Evolutionary conservation across 2,329 filamentous ascomycete genomes (phyloP).

Genomic region (Colletotrichum sp.): DNA sequence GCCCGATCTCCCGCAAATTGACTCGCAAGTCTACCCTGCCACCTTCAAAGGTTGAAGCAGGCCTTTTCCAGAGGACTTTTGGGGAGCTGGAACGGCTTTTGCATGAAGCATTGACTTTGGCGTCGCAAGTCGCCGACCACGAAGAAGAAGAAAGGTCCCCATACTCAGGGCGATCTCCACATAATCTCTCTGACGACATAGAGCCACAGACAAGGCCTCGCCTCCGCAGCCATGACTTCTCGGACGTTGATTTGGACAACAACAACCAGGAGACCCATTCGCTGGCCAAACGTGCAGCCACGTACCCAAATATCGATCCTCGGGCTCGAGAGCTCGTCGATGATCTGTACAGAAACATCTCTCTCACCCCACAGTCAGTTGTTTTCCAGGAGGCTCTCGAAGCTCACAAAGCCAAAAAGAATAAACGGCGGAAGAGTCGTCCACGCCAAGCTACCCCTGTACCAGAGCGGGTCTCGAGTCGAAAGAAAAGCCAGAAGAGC

Average conservation of each 20-base stretch:
- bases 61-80: conserved; percentile 39
- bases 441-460: background rate
- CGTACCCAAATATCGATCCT: background rate
- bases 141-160: conserved; percentile 28
- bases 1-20: conserved; percentile 1
- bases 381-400: background rate
- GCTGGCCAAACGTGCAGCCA: background rate
- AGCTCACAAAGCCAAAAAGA: background rate
- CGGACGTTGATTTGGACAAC: background rate
- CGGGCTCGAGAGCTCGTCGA: conserved; percentile 27
- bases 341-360: conserved; percentile 10
- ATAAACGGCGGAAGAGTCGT: background rate
- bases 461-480: conserved; percentile 18
- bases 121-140: conserved; percentile 41
- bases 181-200: background rate
- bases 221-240: background rate
- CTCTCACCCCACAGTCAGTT: background rate
- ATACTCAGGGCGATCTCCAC: background rate
- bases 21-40: conserved; percentile 18
- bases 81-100: conserved; percentile 51
- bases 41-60: conserved; percentile 17
- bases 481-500: background rate
- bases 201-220: background rate
- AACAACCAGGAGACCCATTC: background rate
- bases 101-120: conserved; percentile 49